Percentiles rank a stretch among this genome's conserved stretches.
Evolutionary conservation across 352 stramenopile genomes (phyloP).

Genomic region (Stephanocyclus meneghinianus): DNA sequence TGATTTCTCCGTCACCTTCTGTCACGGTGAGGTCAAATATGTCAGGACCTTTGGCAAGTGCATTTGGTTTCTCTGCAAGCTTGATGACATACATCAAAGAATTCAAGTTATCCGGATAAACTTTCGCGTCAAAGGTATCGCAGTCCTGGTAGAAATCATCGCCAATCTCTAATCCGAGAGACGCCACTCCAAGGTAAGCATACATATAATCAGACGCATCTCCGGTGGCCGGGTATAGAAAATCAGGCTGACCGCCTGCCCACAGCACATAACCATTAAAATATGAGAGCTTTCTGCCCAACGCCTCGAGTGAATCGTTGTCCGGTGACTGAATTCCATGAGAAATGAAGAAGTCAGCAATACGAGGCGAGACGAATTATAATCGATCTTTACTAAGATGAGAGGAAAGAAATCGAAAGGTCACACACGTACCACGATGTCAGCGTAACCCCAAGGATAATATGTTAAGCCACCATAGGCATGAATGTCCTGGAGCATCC

Average conservation of each 20-base stretch:
- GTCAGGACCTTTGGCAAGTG: conserved; percentile 38
- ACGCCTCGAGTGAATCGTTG: conserved; percentile 17
- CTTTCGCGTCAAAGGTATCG: conserved; percentile 42
- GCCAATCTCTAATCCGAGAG: conserved; percentile 54
- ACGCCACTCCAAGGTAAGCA: conserved; percentile 29
- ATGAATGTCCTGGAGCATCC: conserved; percentile 47
- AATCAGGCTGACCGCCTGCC: conserved; percentile 30
- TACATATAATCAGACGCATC: conserved; percentile 51
- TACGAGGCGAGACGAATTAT: not conserved
- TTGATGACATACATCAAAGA: conserved; percentile 52
- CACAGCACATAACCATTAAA: conserved; percentile 27
- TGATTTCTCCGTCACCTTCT: conserved; percentile 17
- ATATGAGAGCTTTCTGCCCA: conserved; percentile 13
- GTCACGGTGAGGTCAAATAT: conserved; percentile 23
- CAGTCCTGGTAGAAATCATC: conserved; percentile 53
- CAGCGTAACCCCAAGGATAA: conserved; percentile 33
- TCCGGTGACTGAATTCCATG: not conserved
- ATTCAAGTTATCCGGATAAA: conserved; percentile 27
- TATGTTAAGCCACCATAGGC: conserved; percentile 35
- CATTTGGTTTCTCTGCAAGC: conserved; percentile 27
- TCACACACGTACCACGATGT: conserved; percentile 9
- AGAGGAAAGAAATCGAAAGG: not conserved
- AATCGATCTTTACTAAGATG: no score
- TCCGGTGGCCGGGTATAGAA: conserved; percentile 38
- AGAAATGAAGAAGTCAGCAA: not conserved